Base-by-base conservation (phyloP, 2,329 filamentous ascomycete species). In the Diaporthe eres region DNA sequence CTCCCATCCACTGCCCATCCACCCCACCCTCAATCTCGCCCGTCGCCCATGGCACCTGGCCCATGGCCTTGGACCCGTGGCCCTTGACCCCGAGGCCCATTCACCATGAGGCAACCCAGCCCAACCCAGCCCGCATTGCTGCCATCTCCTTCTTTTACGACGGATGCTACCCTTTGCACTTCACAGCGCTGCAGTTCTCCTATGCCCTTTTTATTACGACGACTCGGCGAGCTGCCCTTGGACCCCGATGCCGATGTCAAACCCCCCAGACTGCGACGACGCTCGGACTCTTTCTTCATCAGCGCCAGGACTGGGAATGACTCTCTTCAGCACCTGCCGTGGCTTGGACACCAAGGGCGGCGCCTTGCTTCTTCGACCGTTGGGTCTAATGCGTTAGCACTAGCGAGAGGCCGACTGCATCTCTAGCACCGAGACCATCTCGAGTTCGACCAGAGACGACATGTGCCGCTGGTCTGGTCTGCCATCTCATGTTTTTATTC, bases 261-360 rank as follows among this genome's bases (percentile, higher is more conserved):
- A 39, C 5, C 19, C n/a, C 60, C 60, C n/a, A 2, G 61, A 31
- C 25, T 37, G 34, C 65, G 39, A 25, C 22, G 13, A 28, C 65
- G 65, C 65, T 68, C 65, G 65, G 65, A 53, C 65, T 53, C 47
- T 4, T 68, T 68, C 65, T 53, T 68, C 65, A 51, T 67, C 63
- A 67, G 61, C 28, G 61, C 61, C 28, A 67, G 61, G 61, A 67
- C 42, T 49, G 42, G 42, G 31, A 68, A 68, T 68, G 44, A 68
- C 63, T 68, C 63, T 63, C 44, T 68, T 25, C 63, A 70, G 49
- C 65, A 55, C 34, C 65, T 25, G 49, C 65, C 49, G 49, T 55
- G 65, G 65, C 65, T 70, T 42, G 49, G 65, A 39, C 47, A 34
- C n/a, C n/a, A 37, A 70, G 22, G 34, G 34, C 49, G 65, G 65